Evolutionary conservation across 768 basidiomycete species (phyloP), one percentile per base, ranked within the genome.

Genomic region (Russula sp.): DNA sequence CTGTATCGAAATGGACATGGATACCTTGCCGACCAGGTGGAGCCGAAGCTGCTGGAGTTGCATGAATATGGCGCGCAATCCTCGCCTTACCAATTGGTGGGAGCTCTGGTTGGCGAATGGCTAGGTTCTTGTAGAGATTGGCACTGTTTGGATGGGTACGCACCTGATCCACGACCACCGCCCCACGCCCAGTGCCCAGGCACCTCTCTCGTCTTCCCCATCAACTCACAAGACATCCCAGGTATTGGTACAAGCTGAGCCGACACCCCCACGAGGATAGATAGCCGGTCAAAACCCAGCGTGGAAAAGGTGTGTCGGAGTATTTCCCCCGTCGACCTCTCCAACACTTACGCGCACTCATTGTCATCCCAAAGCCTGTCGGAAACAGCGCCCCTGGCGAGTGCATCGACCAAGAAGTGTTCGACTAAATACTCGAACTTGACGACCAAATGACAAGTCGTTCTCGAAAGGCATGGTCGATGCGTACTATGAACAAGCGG

Each of bases 341-440:
- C 45, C 5, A 48, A 47, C 53, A 27, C 20, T 22, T 39, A 42
- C 31, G 34, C 22, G 27, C 18, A 18, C 32, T n/a, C 39, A 22
- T 34, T 4, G 8, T 16, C 53, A 55, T 40, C 11, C 11, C 27
- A 3, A 53, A 64, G 63, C 58, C 32, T 16, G 47, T 35, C 32
- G 48, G 11, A 27, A 50, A 3, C 8, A 31, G 13, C 20, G 35
- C 39, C 32, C 49, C 39, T 11, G 61, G 62, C n/a, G 73, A 72
- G 20, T 75, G 84, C 42, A 84, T 98, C 70, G 84, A 97, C 73
- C 83, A 85, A 84, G 85, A 87, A 0, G 87, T 82, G 18, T 93
- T 99, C 73, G 69, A 73, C 6, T 96, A 98, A 75, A 85, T 98
- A 66, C 81, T 94, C 66, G 95, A 98, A 57, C 83, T 98, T 69